A percentile compares a stretch with the other conserved stretches of the same genome.
Evolutionary conservation across 2,329 filamentous ascomycete species (phyloP).

Genomic region (Venturia pyrina): DNA sequence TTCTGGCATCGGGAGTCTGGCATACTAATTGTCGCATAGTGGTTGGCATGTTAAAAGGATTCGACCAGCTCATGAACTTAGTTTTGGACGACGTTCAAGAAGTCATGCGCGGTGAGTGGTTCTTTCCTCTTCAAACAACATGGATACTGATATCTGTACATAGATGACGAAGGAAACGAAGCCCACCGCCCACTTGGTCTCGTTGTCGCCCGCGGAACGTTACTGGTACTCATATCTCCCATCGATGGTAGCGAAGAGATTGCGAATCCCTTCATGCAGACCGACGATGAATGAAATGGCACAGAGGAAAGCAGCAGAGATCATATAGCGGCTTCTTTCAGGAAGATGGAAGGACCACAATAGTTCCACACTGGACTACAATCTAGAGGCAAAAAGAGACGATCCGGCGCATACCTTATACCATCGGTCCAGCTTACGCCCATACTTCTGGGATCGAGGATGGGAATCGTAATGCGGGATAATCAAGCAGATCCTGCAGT

Average conservation of each 20-base stretch:
- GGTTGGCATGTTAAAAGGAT: slow-evolving; percentile 82
- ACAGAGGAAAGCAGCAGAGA: neutral
- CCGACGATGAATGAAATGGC: slow-evolving; percentile 33
- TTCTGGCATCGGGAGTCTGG: slow-evolving; percentile 5
- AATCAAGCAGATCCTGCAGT: neutral
- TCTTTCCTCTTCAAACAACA: neutral
- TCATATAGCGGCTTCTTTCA: neutral
- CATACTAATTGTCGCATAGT: slow-evolving; percentile 43
- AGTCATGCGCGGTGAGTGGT: slow-evolving; percentile 63
- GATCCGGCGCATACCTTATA: neutral
- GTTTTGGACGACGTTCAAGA: slow-evolving; percentile 93
- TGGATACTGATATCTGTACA: neutral
- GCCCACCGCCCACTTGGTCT: slow-evolving; percentile 71
- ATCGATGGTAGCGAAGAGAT: slow-evolving; percentile 94
- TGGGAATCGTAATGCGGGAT: neutral
- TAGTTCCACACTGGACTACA: neutral
- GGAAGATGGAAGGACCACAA: neutral
- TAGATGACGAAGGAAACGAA: slow-evolving; percentile 90
- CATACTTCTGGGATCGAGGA: neutral
- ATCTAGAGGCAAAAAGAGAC: neutral
- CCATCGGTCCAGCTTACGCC: neutral
- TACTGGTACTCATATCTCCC: slow-evolving; percentile 86
- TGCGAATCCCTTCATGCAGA: slow-evolving; percentile 78
- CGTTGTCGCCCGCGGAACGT: slow-evolving; percentile 78
- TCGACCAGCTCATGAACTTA: slow-evolving; percentile 95